A percentile compares a stretch with the other conserved stretches of the same genome.
These are phyloP conservation scores for Komagataea norvegica DNA, from an alignment of 1,139 yeast species.

Conservation along the genomic window DNA sequence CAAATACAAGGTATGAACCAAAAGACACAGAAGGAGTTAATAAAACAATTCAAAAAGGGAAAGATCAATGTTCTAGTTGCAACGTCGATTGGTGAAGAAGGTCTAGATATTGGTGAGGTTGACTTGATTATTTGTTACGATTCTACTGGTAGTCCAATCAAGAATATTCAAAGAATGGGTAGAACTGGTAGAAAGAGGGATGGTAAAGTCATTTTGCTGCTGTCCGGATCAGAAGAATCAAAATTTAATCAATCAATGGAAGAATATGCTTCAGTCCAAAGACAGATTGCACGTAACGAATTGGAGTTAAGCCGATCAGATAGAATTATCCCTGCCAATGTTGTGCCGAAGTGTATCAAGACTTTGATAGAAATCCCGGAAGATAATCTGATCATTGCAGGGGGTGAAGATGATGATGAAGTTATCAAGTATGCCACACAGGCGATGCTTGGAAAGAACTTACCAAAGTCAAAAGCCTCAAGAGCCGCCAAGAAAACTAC, in stretches of 20 bases:
- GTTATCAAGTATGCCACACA: slow-evolving; percentile 58
- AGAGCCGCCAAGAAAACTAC: slow-evolving; percentile 4
- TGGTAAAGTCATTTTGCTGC: slow-evolving; percentile 75
- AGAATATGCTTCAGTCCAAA: slow-evolving; percentile 77
- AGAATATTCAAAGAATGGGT: slow-evolving; percentile 94
- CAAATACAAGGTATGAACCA: slow-evolving; percentile 58
- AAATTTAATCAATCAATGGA: slow-evolving; percentile 84
- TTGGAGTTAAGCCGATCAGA: slow-evolving; percentile 45
- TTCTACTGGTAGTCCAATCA: slow-evolving; percentile 89
- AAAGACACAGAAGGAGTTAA: slow-evolving; percentile 65
- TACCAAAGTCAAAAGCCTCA: too few relatives aligned
- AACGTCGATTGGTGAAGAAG: slow-evolving; percentile 98
- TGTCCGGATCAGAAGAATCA: slow-evolving; percentile 70
- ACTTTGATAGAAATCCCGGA: slow-evolving; percentile 60
- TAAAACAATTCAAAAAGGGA: slow-evolving; percentile 68
- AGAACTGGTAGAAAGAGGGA: slow-evolving; percentile 95
- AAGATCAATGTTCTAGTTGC: slow-evolving; percentile 79
- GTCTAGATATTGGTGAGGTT: slow-evolving; percentile 96
- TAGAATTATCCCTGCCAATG: slow-evolving; percentile 59
- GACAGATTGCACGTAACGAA: slow-evolving; percentile 37
- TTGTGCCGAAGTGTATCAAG: slow-evolving; percentile 53
- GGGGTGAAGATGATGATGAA: slow-evolving; percentile 63
- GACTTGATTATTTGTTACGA: slow-evolving; percentile 91
- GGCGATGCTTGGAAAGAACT: slow-evolving; percentile 33
- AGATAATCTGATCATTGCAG: slow-evolving; percentile 54